Percentiles rank a stretch among this genome's conserved stretches.
Evolutionary conservation across 2,329 filamentous ascomycete genomes (phyloP).

Genomic region (Lachnellula arida): DNA sequence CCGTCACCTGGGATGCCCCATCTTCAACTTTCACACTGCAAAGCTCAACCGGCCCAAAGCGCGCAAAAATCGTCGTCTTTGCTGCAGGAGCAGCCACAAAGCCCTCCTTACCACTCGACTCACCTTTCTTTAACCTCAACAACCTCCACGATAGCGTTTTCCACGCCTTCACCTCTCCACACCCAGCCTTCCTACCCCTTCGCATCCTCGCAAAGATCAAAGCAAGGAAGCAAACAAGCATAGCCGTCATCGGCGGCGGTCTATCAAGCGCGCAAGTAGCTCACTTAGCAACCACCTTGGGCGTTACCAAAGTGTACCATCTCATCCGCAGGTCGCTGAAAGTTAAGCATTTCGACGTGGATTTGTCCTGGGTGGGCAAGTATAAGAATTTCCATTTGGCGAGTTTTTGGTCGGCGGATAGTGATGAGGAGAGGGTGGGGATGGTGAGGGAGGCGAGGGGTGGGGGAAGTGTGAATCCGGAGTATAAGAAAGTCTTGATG

Average conservation of each 20-base stretch:
- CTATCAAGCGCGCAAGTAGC: slow-evolving; percentile 71
- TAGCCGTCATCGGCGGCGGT: slow-evolving; percentile 71
- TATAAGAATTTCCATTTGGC: slow-evolving; percentile 75
- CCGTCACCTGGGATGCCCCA: too few species aligned
- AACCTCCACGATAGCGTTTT: slow-evolving; percentile 45
- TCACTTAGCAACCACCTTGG: slow-evolving; percentile 59
- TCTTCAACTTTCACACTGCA: too few species aligned
- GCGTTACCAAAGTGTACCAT: slow-evolving; percentile 64
- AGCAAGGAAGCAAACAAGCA: slow-evolving; percentile 47
- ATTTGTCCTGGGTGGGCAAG: slow-evolving; percentile 75
- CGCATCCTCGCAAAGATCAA: slow-evolving; percentile 50
- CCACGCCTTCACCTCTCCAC: slow-evolving; percentile 13
- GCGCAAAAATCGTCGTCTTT: too few species aligned
- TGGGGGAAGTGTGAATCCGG: slow-evolving; percentile 71
- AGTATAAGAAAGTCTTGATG: slow-evolving; percentile 20
- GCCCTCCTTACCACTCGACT: slow-evolving; percentile 58
- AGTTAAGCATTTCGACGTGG: slow-evolving; percentile 74
- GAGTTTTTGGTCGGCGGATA: slow-evolving; percentile 71
- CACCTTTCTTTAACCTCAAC: slow-evolving; percentile 52
- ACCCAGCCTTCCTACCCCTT: slow-evolving; percentile 37
- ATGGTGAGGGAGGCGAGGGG: slow-evolving; percentile 63
- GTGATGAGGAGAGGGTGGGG: slow-evolving; percentile 61
- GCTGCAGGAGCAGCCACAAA: slow-evolving; percentile 14
- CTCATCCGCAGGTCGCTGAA: slow-evolving; percentile 57
- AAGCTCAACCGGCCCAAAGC: too few species aligned